Evolutionary conservation across 495 filamentous ascomycete species (phyloP), one percentile per base, ranked within the genome.

Genomic region (Penicillium egyptiacum): DNA sequence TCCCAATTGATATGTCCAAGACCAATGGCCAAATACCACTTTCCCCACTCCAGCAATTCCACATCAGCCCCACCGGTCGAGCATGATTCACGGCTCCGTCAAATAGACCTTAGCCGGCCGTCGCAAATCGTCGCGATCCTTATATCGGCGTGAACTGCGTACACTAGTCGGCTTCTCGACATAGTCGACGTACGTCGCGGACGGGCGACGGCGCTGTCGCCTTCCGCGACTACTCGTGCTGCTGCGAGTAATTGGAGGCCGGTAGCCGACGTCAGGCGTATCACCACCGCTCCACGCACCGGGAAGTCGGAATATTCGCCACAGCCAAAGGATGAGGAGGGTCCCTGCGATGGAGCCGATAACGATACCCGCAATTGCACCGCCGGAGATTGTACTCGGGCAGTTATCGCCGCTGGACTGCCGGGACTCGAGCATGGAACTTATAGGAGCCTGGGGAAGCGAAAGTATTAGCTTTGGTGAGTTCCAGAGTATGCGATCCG

Each of bases 291-390:
- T 57, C 45, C 64, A 64, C 2, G 65, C 65, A 0, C 63, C 61
- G 0, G 67, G 67, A 9, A 70, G 53, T 19, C 53, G 33, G 50
- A 67, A 74, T 0, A 71, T 12, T 23, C 63, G 61, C 58, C 64
- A 70, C n/a, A 85, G 70, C 82, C 82, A 85, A 23, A 81, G 60
- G 4, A 86, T 51, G 0, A 85, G 63, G 0, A 86, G 68, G 1
- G 83, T 71, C 7, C 82, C 83, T 46, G 67, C 80, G 48, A 86
- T 79, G 20, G 78, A 76, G 33, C 83, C 83, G 61, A 86, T 76
- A 48, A 86, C 82, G 56, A 85, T 84, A 40, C 83, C 83, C 1
- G 82, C 83, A 41, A 86, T 84, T 1, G 71, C 81, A 22, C 83
- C 82, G 17, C 81, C 75, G 19, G 70, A 71, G 16, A 86, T 71